A percentile compares a stretch with the other conserved stretches of the same genome.
These are phyloP conservation scores for Austroboletus niveus DNA, from an alignment of 1,284 basidiomycete genomes.

Conservation along the genomic window DNA sequence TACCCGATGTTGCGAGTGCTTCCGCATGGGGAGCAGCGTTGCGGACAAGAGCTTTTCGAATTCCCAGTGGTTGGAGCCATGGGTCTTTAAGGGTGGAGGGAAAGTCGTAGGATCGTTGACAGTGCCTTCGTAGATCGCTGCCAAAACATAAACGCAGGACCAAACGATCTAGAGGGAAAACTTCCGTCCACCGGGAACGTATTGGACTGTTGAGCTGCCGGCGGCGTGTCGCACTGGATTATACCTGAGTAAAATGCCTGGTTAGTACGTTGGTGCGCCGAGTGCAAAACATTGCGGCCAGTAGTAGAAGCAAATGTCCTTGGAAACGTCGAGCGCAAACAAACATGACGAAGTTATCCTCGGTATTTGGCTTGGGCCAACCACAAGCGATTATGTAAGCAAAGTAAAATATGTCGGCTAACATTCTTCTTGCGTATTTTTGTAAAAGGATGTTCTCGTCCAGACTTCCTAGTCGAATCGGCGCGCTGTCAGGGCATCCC, in stretches of 20 bases:
- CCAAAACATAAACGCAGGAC: not conserved
- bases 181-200: constrained; percentile 73
- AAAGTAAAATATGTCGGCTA: not conserved
- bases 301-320: constrained; percentile 41
- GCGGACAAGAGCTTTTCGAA: constrained; percentile 93
- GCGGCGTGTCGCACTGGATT: constrained; percentile 36
- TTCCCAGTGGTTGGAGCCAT: constrained; percentile 97
- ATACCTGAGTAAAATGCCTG: constrained; percentile 3
- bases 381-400: not conserved
- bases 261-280: constrained; percentile 36
- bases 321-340: constrained; percentile 47
- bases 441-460: too few species aligned
- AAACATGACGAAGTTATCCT: constrained; percentile 39
- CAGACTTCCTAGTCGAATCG: too few species aligned
- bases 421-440: too few species aligned
- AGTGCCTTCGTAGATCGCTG: constrained; percentile 90
- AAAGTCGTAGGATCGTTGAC: constrained; percentile 95
- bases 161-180: constrained; percentile 20
- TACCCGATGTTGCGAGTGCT: constrained; percentile 72
- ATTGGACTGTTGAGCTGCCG: constrained; percentile 29
- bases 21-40: constrained; percentile 86
- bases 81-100: constrained; percentile 75
- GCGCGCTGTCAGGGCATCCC: too few species aligned
- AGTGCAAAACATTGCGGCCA: constrained; percentile 39
- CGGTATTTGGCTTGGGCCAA: too few species aligned